These are phyloP conservation scores for Thielaviopsis populi DNA, from an alignment of 2,329 filamentous ascomycete genomes.

Conservation along the genomic window DNA sequence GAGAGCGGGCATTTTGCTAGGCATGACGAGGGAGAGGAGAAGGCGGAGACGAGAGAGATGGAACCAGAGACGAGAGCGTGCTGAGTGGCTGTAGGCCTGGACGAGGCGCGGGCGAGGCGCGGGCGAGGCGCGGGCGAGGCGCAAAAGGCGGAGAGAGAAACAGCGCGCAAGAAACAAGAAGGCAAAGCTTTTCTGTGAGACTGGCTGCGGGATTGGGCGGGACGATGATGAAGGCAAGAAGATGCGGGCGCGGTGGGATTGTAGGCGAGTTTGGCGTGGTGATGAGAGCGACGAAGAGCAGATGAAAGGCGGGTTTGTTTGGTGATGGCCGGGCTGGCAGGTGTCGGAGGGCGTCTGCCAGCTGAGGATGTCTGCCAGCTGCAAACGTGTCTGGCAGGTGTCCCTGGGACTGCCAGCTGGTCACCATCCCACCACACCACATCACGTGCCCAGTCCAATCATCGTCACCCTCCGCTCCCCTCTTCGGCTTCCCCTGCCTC, in stretches of 20 bases:
- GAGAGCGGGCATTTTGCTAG: constrained; percentile 8
- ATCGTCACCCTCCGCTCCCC: background rate
- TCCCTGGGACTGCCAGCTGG: no score
- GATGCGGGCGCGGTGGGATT: background rate
- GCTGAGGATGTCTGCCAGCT: background rate
- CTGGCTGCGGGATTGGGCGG: no score
- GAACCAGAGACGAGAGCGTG: no score
- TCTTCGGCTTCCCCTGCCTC: no score
- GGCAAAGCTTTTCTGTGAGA: no score
- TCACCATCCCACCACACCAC: no score
- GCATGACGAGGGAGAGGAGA: background rate
- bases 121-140: background rate
- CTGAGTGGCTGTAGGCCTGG: no score
- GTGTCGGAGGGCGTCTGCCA: background rate
- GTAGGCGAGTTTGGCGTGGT: no score
- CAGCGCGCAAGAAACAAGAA: background rate
- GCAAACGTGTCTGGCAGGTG: background rate
- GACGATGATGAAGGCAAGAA: background rate
- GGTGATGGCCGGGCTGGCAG: background rate
- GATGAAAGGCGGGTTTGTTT: background rate
- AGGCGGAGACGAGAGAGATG: background rate
- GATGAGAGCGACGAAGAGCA: no score
- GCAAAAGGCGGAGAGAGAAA: background rate
- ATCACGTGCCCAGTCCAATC: no score
- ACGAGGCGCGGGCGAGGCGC: no score